These are phyloP conservation scores for Termitomyces sp. DNA, from an alignment of 768 basidiomycete genomes.

Conservation along the genomic window DNA sequence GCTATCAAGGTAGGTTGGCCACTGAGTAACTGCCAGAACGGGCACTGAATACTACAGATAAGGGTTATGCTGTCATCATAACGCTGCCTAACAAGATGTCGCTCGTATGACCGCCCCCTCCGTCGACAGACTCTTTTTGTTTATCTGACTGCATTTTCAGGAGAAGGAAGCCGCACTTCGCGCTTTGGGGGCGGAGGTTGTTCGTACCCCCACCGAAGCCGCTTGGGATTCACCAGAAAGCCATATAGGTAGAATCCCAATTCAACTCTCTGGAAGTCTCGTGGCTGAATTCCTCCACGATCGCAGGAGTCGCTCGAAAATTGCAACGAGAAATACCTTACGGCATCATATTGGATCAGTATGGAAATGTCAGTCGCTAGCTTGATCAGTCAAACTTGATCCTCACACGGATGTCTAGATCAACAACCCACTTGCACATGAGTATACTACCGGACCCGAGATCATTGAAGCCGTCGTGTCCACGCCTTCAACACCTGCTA, in stretches of 20 bases:
- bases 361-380: slow-evolving; percentile 57
- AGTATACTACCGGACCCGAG: slow-evolving; percentile 86
- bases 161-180: slow-evolving; percentile 94
- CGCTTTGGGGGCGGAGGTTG: slow-evolving; percentile 90
- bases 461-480: slow-evolving; percentile 76
- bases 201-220: slow-evolving; percentile 90
- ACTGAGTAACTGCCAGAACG: slow-evolving; percentile 15
- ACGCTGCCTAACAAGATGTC: slow-evolving; percentile 97
- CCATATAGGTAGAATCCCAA: slow-evolving; percentile 76
- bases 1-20: slow-evolving; percentile 76
- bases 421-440: slow-evolving; percentile 91
- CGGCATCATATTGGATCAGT: slow-evolving; percentile 93
- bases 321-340: slow-evolving; percentile 76
- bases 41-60: slow-evolving; percentile 76
- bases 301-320: slow-evolving; percentile 78
- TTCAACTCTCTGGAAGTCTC: slow-evolving; percentile 37
- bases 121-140: not conserved
- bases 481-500: slow-evolving; percentile 54
- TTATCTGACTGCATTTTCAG: slow-evolving; percentile 23
- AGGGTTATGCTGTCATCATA: slow-evolving; percentile 91
- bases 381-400: not conserved
- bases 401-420: slow-evolving; percentile 32
- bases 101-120: slow-evolving; percentile 32
- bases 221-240: slow-evolving; percentile 87
- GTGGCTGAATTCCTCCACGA: slow-evolving; percentile 88